Conservation (phyloP, 345 rosid genomes). For the Cardamine occulta region DNA sequence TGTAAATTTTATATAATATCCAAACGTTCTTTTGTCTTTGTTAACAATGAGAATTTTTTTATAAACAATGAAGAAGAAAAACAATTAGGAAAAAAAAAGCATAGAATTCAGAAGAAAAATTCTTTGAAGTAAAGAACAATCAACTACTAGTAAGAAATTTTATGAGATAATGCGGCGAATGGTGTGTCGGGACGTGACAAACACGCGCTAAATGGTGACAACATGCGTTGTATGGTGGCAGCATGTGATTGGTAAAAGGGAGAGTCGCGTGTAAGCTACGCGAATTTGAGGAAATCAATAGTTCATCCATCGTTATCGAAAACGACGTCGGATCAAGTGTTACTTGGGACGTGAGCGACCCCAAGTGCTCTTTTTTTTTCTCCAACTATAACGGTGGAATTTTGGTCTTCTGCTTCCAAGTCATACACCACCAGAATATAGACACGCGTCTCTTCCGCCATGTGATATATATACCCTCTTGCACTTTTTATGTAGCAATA, state of each 20-base stretch:
- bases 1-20: too few species aligned
- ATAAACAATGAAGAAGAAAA: neutral
- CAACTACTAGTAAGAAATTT: neutral
- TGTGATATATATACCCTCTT: neutral
- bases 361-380: neutral
- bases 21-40: neutral
- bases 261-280: constrained; percentile 40
- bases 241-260: neutral
- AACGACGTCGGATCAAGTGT: constrained; percentile 33
- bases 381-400: constrained; percentile 26
- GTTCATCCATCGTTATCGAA: constrained; percentile 33
- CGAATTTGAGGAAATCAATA: constrained; percentile 21
- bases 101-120: neutral
- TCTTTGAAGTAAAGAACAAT: neutral
- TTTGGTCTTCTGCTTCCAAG: constrained; percentile 5
- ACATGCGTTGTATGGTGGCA: constrained; percentile 2
- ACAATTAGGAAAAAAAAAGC: neutral
- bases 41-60: neutral
- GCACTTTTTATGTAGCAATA: neutral
- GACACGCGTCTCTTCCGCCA: constrained; percentile 32
- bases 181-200: constrained; percentile 12
- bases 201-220: constrained; percentile 13
- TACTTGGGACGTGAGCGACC: constrained; percentile 40
- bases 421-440: constrained; percentile 6
- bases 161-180: neutral